Conservation (phyloP, 345 rosid genomes). For the Euphorbia lathyris region DNA sequence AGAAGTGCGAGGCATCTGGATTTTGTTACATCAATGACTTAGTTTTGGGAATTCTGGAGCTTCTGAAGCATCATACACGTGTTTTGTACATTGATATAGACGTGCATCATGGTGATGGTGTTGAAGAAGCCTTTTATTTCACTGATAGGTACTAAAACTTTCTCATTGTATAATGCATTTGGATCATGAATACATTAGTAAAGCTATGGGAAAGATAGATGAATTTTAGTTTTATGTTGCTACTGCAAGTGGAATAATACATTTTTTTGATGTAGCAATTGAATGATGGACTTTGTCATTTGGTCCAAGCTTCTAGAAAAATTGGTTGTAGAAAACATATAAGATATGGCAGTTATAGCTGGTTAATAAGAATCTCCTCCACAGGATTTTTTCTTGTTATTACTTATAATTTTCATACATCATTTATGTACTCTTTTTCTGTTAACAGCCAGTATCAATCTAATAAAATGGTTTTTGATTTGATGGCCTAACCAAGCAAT, state of each 20-base stretch:
- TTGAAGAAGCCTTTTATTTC: slow-evolving; percentile 97
- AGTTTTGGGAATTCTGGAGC: slow-evolving; percentile 92
- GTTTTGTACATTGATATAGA: slow-evolving; percentile 91
- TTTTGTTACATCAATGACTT: slow-evolving; percentile 97
- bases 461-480: background rate
- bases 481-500: background rate
- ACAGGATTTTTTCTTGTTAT: background rate
- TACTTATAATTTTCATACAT: background rate
- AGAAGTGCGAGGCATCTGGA: slow-evolving; percentile 95
- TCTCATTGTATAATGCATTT: slow-evolving; percentile 12
- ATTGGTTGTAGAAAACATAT: background rate
- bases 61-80: slow-evolving; percentile 84
- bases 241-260: background rate
- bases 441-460: background rate
- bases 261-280: background rate
- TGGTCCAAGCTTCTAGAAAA: background rate
- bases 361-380: background rate
- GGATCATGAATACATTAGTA: background rate
- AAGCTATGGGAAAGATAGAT: slow-evolving; percentile 4
- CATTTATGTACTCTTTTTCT: background rate
- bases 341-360: background rate
- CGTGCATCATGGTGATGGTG: slow-evolving; percentile 99
- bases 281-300: background rate
- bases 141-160: slow-evolving; percentile 68
- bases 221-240: background rate